A percentile compares a stretch with the other conserved stretches of the same genome.
These are phyloP conservation scores for Acanthochlamys bracteata DNA, from an alignment of 106 monocot species.

Conservation along the genomic window DNA sequence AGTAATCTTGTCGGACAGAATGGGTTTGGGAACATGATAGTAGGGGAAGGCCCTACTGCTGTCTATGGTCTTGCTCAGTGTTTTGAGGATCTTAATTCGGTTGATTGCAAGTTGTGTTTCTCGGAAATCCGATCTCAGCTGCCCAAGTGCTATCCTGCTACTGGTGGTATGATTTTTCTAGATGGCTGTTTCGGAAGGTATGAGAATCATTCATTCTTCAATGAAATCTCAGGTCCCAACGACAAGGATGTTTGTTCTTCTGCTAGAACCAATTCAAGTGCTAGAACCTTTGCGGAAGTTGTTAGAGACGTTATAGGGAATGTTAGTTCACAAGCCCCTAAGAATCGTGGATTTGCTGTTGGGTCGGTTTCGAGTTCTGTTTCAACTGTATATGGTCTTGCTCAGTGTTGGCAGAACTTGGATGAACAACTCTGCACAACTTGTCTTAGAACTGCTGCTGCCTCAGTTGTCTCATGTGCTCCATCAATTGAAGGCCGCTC, in stretches of 20 bases:
- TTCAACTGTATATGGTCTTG: conserved; percentile 31
- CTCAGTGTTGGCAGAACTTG: conserved; percentile 58
- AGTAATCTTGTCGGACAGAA: conserved; percentile 28
- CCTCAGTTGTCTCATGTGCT: conserved; percentile 26
- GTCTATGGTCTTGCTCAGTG: conserved; percentile 51
- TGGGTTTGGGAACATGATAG: conserved; percentile 31
- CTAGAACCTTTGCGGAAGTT: conserved; percentile 14
- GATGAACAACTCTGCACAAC: conserved; percentile 20
- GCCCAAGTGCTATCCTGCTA: conserved; percentile 48
- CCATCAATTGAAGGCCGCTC: conserved; percentile 42
- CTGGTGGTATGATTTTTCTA: conserved; percentile 34
- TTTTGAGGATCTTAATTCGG: conserved; percentile 29
- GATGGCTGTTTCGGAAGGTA: conserved; percentile 64
- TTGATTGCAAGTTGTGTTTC: conserved; percentile 54
- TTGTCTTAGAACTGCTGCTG: conserved; percentile 34
- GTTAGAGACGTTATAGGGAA: conserved; percentile 27
- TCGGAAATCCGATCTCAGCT: conserved; percentile 47
- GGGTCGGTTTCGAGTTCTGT: conserved; percentile 19
- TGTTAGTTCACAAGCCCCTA: conserved; percentile 24
- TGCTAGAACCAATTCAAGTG: conserved; percentile 15
- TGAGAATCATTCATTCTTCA: conserved; percentile 49
- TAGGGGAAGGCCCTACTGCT: conserved; percentile 30
- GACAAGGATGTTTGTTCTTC: conserved; percentile 13
- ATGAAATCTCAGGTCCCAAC: conserved; percentile 13
- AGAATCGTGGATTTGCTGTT: conserved; percentile 30